phyloP scores from a whole-genome alignment of 2,329 filamentous ascomycete species.

The Chaetomiaceae sp. region DNA sequence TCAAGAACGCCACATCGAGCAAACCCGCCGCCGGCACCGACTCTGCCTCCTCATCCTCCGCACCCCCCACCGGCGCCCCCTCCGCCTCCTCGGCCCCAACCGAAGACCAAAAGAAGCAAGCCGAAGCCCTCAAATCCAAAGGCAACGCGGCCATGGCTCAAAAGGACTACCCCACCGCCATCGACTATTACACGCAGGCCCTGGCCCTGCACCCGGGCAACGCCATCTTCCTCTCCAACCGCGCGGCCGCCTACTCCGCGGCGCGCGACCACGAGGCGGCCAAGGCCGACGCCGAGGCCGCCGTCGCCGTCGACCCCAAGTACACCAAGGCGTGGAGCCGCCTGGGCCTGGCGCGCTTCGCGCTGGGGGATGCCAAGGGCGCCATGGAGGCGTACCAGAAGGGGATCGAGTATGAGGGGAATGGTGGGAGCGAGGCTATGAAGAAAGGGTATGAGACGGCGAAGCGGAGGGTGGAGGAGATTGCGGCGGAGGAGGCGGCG shows the following conservation, averaged over 20 bases:
- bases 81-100: conserved; percentile 35
- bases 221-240: conserved; percentile 96
- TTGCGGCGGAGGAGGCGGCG: conserved; percentile 51
- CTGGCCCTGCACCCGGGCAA: conserved; percentile 77
- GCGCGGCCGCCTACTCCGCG: conserved; percentile 87
- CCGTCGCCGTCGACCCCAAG: conserved; percentile 78
- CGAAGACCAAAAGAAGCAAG: conserved; percentile 67
- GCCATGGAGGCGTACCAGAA: conserved; percentile 92
- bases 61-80: conserved; percentile 31
- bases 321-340: conserved; percentile 98
- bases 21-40: conserved; percentile 41
- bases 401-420: conserved; percentile 91
- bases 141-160: conserved; percentile 93
- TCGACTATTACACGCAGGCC: conserved; percentile 84
- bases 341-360: conserved; percentile 85
- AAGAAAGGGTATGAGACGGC: conserved; percentile 95
- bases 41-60: conserved; percentile 31
- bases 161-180: conserved; percentile 81
- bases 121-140: conserved; percentile 81
- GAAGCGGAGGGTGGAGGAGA: conserved; percentile 78
- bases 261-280: conserved; percentile 80
- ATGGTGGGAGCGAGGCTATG: conserved; percentile 93
- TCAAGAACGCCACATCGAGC: conserved; percentile 56
- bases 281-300: conserved; percentile 82
- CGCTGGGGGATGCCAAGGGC: conserved; percentile 83